These are phyloP conservation scores for Phytophthora citricola DNA, from an alignment of 352 stramenopile species.

Conservation along the genomic window DNA sequence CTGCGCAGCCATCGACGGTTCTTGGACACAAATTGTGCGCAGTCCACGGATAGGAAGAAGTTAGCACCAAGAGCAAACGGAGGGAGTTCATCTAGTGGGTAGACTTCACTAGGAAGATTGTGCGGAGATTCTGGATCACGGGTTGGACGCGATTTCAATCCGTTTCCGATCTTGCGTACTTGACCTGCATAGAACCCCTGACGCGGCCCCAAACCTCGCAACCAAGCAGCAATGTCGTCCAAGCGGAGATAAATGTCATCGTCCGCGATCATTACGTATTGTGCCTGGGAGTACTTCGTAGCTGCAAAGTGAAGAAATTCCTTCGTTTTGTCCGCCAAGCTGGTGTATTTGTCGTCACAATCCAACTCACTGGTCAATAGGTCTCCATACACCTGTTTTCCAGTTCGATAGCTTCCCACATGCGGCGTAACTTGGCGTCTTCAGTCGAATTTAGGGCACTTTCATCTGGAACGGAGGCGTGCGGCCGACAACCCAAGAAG, in stretches of 20 bases:
- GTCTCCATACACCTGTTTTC: conserved; percentile 29
- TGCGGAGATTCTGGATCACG: background rate
- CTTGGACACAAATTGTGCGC: conserved; percentile 37
- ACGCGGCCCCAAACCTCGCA: conserved; percentile 12
- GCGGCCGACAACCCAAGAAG: conserved; percentile 13
- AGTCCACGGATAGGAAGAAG: conserved; percentile 61
- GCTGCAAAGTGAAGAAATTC: conserved; percentile 50
- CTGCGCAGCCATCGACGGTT: conserved; percentile 34
- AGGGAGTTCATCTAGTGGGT: conserved; percentile 40
- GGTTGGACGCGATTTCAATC: background rate
- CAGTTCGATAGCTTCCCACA: conserved; percentile 10
- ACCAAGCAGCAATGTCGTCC: conserved; percentile 7
- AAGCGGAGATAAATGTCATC: conserved; percentile 67
- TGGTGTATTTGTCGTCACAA: conserved; percentile 53
- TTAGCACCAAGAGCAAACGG: conserved; percentile 51
- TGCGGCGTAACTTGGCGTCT: background rate
- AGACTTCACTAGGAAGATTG: conserved; percentile 22
- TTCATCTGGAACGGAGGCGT: background rate
- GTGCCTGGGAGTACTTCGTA: background rate
- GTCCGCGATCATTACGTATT: conserved; percentile 63
- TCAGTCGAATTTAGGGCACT: background rate
- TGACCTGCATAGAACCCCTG: conserved; percentile 5
- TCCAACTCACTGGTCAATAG: conserved; percentile 53
- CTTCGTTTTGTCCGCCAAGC: conserved; percentile 55
- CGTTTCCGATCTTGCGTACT: background rate